A percentile compares a stretch with the other conserved stretches of the same genome.
phyloP scores from a whole-genome alignment of 768 basidiomycete genomes.

The Termitomyces titanicus region DNA sequence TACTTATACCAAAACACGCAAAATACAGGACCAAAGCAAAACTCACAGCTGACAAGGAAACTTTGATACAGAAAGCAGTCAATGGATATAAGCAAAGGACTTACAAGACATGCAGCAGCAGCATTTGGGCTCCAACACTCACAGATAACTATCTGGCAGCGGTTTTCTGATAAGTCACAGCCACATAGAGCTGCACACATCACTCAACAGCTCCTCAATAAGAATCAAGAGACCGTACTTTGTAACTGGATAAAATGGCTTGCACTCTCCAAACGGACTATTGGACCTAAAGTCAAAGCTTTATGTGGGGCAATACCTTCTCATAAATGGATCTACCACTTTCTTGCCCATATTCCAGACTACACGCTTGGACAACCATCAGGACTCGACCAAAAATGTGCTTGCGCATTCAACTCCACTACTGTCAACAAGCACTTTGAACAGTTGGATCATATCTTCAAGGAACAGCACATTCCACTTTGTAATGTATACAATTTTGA shows the following conservation, averaged over 20 bases:
- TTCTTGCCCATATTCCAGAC: neutral
- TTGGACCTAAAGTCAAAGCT: neutral
- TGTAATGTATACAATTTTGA: too few species aligned
- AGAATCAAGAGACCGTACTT: neutral
- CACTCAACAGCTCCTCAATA: neutral
- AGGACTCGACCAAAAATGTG: neutral
- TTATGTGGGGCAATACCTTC: neutral
- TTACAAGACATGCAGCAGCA: neutral
- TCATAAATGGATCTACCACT: neutral
- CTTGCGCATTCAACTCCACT: neutral
- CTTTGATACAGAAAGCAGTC: neutral
- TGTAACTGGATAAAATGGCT: too few species aligned
- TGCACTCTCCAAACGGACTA: too few species aligned
- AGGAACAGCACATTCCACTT: neutral
- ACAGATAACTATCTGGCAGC: neutral
- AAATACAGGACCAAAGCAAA: neutral
- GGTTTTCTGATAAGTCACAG: neutral
- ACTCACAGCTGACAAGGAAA: neutral
- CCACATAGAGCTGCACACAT: neutral
- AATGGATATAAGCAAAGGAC: neutral
- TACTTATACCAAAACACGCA: neutral
- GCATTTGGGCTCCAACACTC: neutral
- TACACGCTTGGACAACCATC: neutral
- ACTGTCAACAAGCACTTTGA: neutral
- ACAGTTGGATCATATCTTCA: neutral